Conservation (phyloP, 441 rosid species). For the Pelargonium myrrhifolium region DNA sequence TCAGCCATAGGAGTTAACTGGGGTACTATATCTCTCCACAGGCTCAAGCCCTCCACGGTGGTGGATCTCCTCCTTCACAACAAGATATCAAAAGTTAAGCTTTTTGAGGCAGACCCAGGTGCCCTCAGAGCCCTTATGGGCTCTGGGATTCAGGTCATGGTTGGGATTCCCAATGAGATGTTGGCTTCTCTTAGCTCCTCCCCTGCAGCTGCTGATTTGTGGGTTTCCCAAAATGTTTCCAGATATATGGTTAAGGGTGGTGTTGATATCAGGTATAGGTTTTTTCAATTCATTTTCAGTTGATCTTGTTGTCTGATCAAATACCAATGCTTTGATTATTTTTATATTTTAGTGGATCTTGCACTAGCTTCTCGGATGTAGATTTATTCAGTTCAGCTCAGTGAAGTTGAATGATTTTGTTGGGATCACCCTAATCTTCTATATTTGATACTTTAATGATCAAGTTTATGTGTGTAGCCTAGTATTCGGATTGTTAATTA, state of each 20-base stretch:
- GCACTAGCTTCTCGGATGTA: neutral
- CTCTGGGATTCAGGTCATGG: constrained; percentile 82
- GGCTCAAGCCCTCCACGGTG: constrained; percentile 68
- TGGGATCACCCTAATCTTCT: too few relatives aligned
- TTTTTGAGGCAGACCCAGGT: constrained; percentile 71
- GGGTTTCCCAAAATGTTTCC: constrained; percentile 76
- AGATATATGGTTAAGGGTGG: constrained; percentile 69
- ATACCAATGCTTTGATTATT: too few relatives aligned
- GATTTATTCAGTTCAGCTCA: too few relatives aligned
- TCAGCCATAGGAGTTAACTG: constrained; percentile 86
- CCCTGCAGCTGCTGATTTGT: constrained; percentile 54
- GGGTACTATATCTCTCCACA: constrained; percentile 71
- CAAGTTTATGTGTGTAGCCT: too few relatives aligned
- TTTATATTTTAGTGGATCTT: neutral
- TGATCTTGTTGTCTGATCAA: neutral
- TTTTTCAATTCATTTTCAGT: neutral
- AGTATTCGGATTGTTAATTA: too few relatives aligned
- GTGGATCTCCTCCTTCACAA: constrained; percentile 82
- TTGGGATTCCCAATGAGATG: constrained; percentile 75
- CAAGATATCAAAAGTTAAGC: constrained; percentile 69
- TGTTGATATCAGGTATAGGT: constrained; percentile 59
- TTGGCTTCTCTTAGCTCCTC: constrained; percentile 52
- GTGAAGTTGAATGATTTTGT: too few relatives aligned
- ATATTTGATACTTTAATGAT: too few relatives aligned
- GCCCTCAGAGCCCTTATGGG: constrained; percentile 55